Base-by-base conservation (phyloP, 2,329 filamentous ascomycete genomes). In the Grosmannia penicillata region DNA sequence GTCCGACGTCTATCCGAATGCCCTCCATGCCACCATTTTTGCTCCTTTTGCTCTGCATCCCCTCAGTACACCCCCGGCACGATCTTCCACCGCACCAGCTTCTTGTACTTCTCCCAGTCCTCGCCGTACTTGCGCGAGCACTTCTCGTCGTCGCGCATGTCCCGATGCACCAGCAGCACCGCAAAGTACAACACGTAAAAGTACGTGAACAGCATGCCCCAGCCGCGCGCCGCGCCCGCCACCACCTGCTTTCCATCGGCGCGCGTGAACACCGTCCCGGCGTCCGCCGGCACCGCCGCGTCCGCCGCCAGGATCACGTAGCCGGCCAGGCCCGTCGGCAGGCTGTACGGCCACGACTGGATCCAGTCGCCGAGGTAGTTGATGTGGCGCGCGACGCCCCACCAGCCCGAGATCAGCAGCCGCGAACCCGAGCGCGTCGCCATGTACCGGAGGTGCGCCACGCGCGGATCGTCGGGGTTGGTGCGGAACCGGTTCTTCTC, bases 351-450 rank as follows among this genome's bases (percentile, higher is more conserved):
- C 84, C 85, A 95, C 8, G 80, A 75, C 74, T 93, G 87, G 47
- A 91, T 68, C 87, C 87, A 95, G 62, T 96, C 89, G 37, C 87
- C 89, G 1, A 93, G 61, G 60, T 96, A 95, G 64, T 95, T 96
- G 68, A 95, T 89, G 60, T 96, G 89, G 30, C 89, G 75, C 1
- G 87, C 82, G 18, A 75, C 66, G 31, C 89, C 89, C 89, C 89
- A 95, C 89, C 89, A 96, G 40, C 89, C 89, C 1, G 82, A 80
- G 4, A 77, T 76, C 46, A 95, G 69, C 23, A 95, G 72, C 49
- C 78, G 82, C 41, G 82, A 86, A 37, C 89, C 89, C 3, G 74
- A 69, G 52, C 77, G 76, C 9, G 89, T 96, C 62, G 91, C 67
- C 43, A 96, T 86, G 58, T 81, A 93, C 54, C 81, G 75, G 48